Evolutionary conservation across 441 rosid species (phyloP).

Genomic region (Cnidoscolus chayamansa): DNA sequence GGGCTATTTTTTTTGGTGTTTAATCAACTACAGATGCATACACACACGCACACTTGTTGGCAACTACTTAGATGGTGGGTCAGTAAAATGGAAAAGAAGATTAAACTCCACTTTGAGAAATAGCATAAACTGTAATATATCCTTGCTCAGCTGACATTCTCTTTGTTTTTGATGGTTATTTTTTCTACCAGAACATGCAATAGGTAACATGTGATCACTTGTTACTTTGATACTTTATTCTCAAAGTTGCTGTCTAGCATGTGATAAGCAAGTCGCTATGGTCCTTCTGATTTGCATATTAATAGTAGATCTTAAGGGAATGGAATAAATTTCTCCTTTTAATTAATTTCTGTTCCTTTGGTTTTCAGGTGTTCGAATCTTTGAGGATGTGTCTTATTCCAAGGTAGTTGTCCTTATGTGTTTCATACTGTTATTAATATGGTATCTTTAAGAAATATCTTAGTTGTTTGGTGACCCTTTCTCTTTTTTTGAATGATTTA

Average conservation of each 20-base stretch:
- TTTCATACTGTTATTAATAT: neutral
- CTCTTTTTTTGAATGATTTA: neutral
- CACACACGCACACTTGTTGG: neutral
- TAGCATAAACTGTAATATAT: neutral
- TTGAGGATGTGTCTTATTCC: constrained; percentile 75
- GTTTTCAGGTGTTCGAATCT: constrained; percentile 85
- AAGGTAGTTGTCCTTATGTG: constrained; percentile 53
- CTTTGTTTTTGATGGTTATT: neutral
- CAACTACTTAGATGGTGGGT: neutral
- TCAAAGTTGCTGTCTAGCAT: neutral
- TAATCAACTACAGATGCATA: neutral
- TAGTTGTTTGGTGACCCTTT: neutral
- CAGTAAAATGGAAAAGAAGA: neutral
- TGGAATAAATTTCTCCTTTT: neutral
- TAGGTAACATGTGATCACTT: neutral
- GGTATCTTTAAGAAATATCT: neutral
- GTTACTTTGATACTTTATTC: neutral
- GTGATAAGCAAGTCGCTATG: neutral
- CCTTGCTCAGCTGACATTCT: neutral
- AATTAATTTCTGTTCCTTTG: constrained; percentile 10
- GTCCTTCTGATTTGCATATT: neutral
- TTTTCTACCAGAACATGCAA: constrained; percentile 9
- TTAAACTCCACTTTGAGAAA: neutral
- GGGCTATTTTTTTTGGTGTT: neutral
- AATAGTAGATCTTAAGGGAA: neutral